phyloP scores from a whole-genome alignment of 805 yeast species.

The Starmerella floricola region DNA sequence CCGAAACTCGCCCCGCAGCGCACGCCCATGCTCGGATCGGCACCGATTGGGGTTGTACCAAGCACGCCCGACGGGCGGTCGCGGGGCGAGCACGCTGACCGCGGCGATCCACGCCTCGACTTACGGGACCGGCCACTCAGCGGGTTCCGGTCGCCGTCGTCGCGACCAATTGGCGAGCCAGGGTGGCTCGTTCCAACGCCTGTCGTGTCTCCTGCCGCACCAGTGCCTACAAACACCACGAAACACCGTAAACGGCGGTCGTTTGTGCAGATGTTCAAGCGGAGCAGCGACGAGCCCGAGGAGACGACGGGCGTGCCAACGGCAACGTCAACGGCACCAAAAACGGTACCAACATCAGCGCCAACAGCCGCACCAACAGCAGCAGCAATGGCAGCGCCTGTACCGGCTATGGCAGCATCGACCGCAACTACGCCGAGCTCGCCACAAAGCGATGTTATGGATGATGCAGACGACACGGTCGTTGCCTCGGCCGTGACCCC shows the following conservation, averaged over 20 bases:
- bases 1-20: constrained; percentile 2
- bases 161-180: neutral
- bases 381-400: neutral
- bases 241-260: constrained; percentile 19
- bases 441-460: neutral
- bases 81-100: too few species aligned
- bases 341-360: neutral
- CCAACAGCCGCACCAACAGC: neutral
- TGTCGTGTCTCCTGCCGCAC: neutral
- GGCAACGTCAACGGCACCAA: neutral
- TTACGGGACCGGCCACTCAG: too few species aligned
- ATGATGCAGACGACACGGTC: neutral
- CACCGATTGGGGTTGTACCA: too few species aligned
- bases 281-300: constrained; percentile 4
- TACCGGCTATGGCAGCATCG: too few species aligned
- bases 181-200: neutral
- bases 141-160: too few species aligned
- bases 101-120: too few species aligned
- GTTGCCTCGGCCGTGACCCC: constrained; percentile 6
- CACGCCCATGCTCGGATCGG: neutral
- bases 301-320: neutral
- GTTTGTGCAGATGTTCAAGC: constrained; percentile 16
- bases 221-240: neutral
- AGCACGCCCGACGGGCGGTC: too few species aligned
- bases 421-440: neutral